Percentiles rank a stretch among this genome's conserved stretches.
phyloP scores from a whole-genome alignment of 2,329 filamentous ascomycete species.

The Ascochyta fabae region DNA sequence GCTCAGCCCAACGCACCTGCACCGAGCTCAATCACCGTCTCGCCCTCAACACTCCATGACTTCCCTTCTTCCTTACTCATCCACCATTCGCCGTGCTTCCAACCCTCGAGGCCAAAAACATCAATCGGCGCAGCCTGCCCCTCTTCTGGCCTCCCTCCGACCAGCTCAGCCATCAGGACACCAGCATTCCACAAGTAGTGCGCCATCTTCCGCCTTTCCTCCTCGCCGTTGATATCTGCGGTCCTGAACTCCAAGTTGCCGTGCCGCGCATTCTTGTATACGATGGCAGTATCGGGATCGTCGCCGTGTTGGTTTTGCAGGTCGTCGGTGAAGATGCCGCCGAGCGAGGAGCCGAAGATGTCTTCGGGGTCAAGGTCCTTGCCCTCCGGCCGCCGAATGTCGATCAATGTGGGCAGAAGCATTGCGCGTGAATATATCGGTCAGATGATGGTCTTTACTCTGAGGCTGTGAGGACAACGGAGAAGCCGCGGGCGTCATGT shows the following conservation, averaged over 20 bases:
- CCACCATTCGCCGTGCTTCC: slow-evolving; percentile 43
- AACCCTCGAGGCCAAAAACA: slow-evolving; percentile 20
- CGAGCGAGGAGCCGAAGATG: slow-evolving; percentile 64
- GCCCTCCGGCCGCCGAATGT: slow-evolving; percentile 33
- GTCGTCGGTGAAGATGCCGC: slow-evolving; percentile 72
- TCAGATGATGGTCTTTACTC: neutral
- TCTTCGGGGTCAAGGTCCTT: slow-evolving; percentile 61
- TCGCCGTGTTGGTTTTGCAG: slow-evolving; percentile 71
- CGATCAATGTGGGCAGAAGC: slow-evolving; percentile 40
- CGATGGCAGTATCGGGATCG: slow-evolving; percentile 59
- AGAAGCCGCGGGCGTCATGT: neutral
- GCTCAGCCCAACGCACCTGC: slow-evolving; percentile 61
- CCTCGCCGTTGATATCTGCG: slow-evolving; percentile 58
- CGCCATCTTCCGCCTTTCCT: slow-evolving; percentile 67
- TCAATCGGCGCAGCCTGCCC: slow-evolving; percentile 30
- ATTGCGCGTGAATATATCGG: slow-evolving; percentile 14
- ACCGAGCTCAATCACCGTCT: slow-evolving; percentile 68
- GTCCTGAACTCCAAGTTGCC: slow-evolving; percentile 49
- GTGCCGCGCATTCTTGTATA: slow-evolving; percentile 59
- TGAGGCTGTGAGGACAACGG: neutral
- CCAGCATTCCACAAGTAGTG: slow-evolving; percentile 77
- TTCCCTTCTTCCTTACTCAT: slow-evolving; percentile 37
- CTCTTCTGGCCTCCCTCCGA: slow-evolving; percentile 39
- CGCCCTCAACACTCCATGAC: slow-evolving; percentile 57
- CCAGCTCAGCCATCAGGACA: slow-evolving; percentile 54